These are phyloP conservation scores for Backusella australiensis DNA, from an alignment of 192 early-diverging fungal species.

Conservation along the genomic window DNA sequence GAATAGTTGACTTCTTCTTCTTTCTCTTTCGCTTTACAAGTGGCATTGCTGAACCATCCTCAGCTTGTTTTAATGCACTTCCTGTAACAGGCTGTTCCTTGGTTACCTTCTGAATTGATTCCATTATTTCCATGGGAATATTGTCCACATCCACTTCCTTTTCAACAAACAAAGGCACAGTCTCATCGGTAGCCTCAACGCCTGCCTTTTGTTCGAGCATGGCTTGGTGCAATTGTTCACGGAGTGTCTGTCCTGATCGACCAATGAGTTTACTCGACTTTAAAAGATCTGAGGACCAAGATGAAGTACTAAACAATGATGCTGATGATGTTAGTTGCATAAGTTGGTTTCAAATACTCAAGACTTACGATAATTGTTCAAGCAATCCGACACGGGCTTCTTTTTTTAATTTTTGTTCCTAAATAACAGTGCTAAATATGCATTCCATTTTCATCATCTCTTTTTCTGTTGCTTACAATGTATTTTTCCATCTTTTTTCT, in stretches of 20 bases:
- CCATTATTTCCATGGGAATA: neutral
- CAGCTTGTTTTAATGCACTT: slow-evolving; percentile 42
- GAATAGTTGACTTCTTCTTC: slow-evolving; percentile 51
- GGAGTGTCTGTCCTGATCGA: slow-evolving; percentile 55
- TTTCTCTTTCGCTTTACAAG: slow-evolving; percentile 45
- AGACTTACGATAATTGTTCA: slow-evolving; percentile 53
- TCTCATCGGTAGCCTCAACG: slow-evolving; percentile 53
- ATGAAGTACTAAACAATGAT: slow-evolving; percentile 40
- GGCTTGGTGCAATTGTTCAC: slow-evolving; percentile 66
- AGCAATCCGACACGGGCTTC: slow-evolving; percentile 66
- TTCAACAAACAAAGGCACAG: slow-evolving; percentile 56
- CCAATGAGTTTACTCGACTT: slow-evolving; percentile 71
- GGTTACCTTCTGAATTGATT: slow-evolving; percentile 3
- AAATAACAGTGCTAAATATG: neutral
- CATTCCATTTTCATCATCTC: neutral
- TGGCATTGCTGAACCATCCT: slow-evolving; percentile 39
- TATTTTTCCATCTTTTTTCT: slow-evolving; percentile 77
- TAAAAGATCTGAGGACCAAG: slow-evolving; percentile 67
- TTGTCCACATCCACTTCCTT: slow-evolving; percentile 38
- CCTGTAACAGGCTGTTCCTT: slow-evolving; percentile 35
- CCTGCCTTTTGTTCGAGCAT: slow-evolving; percentile 66
- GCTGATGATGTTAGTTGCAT: too few relatives aligned
- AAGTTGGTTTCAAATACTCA: neutral
- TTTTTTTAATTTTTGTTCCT: slow-evolving; percentile 82
- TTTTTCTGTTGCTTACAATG: slow-evolving; percentile 50